Percentiles rank a stretch among this genome's conserved stretches.
Conservation (phyloP, 2,329 filamentous ascomycete species). For the Zymoseptoria brevis region DNA sequence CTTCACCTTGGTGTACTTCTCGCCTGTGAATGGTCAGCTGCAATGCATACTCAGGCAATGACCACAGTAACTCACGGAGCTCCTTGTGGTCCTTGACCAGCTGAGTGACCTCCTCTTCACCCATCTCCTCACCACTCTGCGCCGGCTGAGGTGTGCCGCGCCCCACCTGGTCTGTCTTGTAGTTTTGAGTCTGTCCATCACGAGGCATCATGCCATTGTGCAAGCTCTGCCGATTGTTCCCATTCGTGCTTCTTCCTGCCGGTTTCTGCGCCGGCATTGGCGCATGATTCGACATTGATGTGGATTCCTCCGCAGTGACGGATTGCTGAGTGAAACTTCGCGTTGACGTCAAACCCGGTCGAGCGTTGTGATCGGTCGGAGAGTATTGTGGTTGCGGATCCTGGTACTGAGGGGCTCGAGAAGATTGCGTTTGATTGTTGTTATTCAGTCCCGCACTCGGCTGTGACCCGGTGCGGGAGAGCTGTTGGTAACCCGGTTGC, state of each 20-base stretch:
- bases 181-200: constrained; percentile 37
- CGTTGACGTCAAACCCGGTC: constrained; percentile 18
- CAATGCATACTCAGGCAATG: not conserved
- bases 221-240: constrained; percentile 28
- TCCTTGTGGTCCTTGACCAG: constrained; percentile 45
- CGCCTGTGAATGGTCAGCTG: constrained; percentile 49
- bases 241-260: constrained; percentile 14
- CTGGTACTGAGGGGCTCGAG: constrained; percentile 8
- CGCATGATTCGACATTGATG: constrained; percentile 29
- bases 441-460: constrained; percentile 21
- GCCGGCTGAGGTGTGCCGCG: constrained; percentile 38
- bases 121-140: constrained; percentile 35
- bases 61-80: constrained; percentile 34
- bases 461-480: constrained; percentile 7
- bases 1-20: constrained; percentile 98
- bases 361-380: constrained; percentile 18
- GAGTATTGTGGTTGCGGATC: constrained; percentile 15
- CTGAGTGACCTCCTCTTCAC: constrained; percentile 40
- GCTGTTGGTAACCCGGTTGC: constrained; percentile 20
- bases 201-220: constrained; percentile 24
- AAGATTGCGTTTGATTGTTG: constrained; percentile 9
- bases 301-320: constrained; percentile 18
- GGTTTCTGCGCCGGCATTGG: constrained; percentile 22
- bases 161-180: constrained; percentile 26
- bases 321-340: constrained; percentile 25